Percentiles rank a stretch among this genome's conserved stretches.
These are phyloP conservation scores for Acorus gramineus DNA, from an alignment of 106 monocot genomes.

Conservation along the genomic window DNA sequence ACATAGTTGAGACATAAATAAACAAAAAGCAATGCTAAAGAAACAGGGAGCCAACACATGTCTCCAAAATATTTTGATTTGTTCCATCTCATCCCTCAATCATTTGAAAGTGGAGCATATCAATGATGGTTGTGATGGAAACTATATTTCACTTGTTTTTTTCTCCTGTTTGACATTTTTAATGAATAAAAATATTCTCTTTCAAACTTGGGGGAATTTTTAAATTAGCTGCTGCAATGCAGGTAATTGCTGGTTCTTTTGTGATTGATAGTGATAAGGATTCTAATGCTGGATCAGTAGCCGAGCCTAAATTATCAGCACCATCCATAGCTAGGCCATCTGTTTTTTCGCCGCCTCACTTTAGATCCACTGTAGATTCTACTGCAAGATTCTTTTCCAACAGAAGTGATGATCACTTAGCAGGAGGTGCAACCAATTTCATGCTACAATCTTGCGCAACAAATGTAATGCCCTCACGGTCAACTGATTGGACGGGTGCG, in stretches of 20 bases:
- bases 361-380: constrained; percentile 12
- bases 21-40: too few relatives aligned
- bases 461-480: not conserved
- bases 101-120: too few relatives aligned
- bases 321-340: constrained; percentile 1
- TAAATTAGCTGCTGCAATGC: not conserved
- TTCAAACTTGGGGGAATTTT: not conserved
- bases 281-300: constrained; percentile 7
- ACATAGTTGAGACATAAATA: too few relatives aligned
- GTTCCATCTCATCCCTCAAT: not conserved
- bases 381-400: not conserved
- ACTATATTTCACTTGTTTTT: not conserved
- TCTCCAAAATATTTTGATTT: not conserved
- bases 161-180: not conserved
- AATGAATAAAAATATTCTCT: not conserved
- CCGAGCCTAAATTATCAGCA: constrained; percentile 3
- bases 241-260: constrained; percentile 47
- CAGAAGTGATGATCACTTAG: constrained; percentile 11
- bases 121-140: not conserved
- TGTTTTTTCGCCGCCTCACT: not conserved
- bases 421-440: constrained; percentile 6
- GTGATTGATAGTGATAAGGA: constrained; percentile 16
- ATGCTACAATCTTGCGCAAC: constrained; percentile 5
- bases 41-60: not conserved
- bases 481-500: constrained; percentile 12